phyloP scores from a whole-genome alignment of 1,284 basidiomycete genomes.

The Trametes sp. region DNA sequence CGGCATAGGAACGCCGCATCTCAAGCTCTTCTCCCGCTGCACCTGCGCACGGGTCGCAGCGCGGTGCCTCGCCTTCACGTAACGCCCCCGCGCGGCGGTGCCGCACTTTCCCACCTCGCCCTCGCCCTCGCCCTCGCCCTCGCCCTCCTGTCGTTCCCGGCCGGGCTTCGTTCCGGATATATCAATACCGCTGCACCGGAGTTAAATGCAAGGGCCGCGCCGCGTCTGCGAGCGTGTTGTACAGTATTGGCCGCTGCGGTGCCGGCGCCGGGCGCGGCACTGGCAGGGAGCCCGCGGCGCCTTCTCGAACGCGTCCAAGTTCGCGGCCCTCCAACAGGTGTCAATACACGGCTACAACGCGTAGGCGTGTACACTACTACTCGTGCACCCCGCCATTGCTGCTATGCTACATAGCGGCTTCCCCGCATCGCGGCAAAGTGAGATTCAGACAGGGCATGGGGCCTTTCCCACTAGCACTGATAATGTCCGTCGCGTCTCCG shows the following conservation, averaged over 20 bases:
- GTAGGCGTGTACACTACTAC: too few relatives aligned
- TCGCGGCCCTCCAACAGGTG: conserved; percentile 5
- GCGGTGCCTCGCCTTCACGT: not conserved
- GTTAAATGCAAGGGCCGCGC: not conserved
- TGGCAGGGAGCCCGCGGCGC: not conserved
- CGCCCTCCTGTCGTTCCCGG: not conserved
- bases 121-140: not conserved
- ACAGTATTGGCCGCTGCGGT: too few relatives aligned
- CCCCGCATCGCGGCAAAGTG: not conserved
- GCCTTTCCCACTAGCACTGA: too few relatives aligned
- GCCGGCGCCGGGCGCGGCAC: too few relatives aligned
- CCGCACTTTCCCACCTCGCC: not conserved
- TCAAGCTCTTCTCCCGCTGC: too few relatives aligned
- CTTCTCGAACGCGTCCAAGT: not conserved
- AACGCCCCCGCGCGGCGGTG: not conserved
- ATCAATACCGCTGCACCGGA: not conserved
- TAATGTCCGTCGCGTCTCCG: not conserved
- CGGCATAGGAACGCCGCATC: too few relatives aligned
- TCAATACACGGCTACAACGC: conserved; percentile 7
- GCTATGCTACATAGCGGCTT: not conserved
- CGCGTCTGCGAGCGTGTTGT: too few relatives aligned
- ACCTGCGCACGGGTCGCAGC: too few relatives aligned
- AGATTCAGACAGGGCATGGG: too few relatives aligned
- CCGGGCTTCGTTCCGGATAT: not conserved
- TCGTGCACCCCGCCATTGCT: not conserved